Base-by-base conservation (phyloP, 2,329 filamentous ascomycete species). In the Beauveria brongniartii region DNA sequence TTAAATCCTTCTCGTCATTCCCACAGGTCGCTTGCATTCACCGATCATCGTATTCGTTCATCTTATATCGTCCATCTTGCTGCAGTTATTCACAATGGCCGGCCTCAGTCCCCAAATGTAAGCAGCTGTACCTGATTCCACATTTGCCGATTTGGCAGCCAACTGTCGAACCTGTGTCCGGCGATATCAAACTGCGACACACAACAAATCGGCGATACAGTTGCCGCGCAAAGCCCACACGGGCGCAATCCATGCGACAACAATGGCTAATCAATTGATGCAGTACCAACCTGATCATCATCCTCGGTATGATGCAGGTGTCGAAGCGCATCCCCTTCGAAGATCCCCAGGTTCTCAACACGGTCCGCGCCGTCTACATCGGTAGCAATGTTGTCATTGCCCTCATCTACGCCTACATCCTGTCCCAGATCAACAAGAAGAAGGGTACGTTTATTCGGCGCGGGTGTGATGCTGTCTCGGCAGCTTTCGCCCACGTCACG, bases 291-390 rank as follows among this genome's bases (percentile, higher is more conserved):
- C 83, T 96, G 75, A 82, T 91, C 80, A 92, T 96, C 87, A 92
- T 96, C 80, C 85, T 96, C 69, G 90, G 90, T 73, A 95, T 97
- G 89, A 97, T 97, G 91, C 93, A 97, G 83, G 89, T 96, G 64
- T 90, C 92, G 69, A 97, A 97, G 85, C 91, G 88, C 77, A 87
- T 99, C 64, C 91, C 92, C 54, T 96, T 97, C 71, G 93, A 97
- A 34, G 88, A 97, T 72, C 91, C 83, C 50, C 75, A 77, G 52
- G 79, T 83, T 22, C 80, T 85, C 67, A 84, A 82, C 72, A 69
- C 75, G 37, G 79, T 82, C 67, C 83, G 83, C 68, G 80, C 75
- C 52, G 67, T 79, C 64, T 86, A 85, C 71, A 70, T 82, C 40
- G 72, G 75, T 63, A 85, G 82, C 80, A 86, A 99, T 76, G 65